Evolutionary conservation across 257 asterid species (phyloP).

Genomic region (Henckelia pumila): DNA sequence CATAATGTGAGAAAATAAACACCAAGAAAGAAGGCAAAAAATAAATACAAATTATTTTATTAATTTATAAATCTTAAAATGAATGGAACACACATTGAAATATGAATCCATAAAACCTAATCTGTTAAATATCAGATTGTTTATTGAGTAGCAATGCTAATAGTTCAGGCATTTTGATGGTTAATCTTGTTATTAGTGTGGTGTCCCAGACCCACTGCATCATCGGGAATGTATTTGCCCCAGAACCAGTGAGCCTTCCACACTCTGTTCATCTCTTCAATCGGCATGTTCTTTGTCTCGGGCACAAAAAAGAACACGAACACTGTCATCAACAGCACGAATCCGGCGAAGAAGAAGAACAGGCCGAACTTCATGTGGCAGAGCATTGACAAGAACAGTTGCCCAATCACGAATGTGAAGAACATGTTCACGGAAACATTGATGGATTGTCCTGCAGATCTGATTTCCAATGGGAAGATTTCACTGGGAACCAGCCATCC

Average conservation of each 20-base stretch:
- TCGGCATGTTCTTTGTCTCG: slow-evolving; percentile 3
- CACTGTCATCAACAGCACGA: neutral
- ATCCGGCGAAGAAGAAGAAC: slow-evolving; percentile 8
- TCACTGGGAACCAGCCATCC: slow-evolving; percentile 15
- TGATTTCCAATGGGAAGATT: slow-evolving; percentile 2
- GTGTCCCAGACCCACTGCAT: too few relatives aligned
- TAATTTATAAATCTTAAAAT: neutral
- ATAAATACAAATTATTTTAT: too few relatives aligned
- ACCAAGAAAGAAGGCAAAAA: neutral
- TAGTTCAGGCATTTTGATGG: neutral
- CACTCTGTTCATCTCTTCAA: slow-evolving; percentile 6
- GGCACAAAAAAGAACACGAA: slow-evolving; percentile 1
- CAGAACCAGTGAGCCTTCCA: slow-evolving; percentile 18
- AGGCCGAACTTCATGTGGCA: slow-evolving; percentile 8
- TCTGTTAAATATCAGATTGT: neutral
- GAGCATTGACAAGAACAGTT: neutral
- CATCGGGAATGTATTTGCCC: neutral
- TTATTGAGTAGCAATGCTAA: neutral
- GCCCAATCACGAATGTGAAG: neutral
- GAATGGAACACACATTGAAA: neutral
- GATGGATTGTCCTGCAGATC: neutral
- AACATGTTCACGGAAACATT: slow-evolving; percentile 11
- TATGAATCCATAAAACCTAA: neutral
- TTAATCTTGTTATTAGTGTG: neutral
- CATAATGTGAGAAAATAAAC: too few relatives aligned